Evolutionary conservation across 1,139 yeast species (phyloP).

Genomic region (Hanseniaspora gamundiae): DNA sequence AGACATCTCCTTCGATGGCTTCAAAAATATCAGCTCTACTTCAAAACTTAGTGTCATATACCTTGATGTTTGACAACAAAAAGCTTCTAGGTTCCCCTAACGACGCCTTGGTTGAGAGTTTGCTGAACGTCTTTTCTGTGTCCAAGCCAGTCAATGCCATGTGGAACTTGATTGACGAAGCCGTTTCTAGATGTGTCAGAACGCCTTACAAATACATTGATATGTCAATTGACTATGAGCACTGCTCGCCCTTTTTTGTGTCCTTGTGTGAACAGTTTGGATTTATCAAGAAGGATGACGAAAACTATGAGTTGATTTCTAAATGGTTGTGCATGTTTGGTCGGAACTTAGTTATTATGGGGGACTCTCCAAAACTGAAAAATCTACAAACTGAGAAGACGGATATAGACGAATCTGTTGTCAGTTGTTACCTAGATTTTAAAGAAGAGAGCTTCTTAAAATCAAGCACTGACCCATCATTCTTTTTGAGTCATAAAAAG

Average conservation of each 20-base stretch:
- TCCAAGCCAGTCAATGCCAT: conserved; percentile 21
- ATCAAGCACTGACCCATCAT: conserved; percentile 8
- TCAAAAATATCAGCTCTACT: conserved; percentile 30
- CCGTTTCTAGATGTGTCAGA: conserved; percentile 53
- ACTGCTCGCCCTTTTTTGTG: conserved; percentile 54
- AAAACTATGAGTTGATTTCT: conserved; percentile 20
- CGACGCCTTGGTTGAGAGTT: conserved; percentile 31
- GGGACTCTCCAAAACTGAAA: conserved; percentile 34
- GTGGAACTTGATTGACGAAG: conserved; percentile 62
- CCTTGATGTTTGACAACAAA: conserved; percentile 38
- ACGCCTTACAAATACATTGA: conserved; percentile 82
- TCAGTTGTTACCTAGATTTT: conserved; percentile 10
- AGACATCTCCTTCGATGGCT: conserved; percentile 22
- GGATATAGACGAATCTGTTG: conserved; percentile 10
- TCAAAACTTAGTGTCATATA: conserved; percentile 30
- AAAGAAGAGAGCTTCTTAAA: conserved; percentile 11
- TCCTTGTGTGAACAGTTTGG: conserved; percentile 65
- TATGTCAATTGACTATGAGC: conserved; percentile 32
- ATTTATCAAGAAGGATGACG: conserved; percentile 32
- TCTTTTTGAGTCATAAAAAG: conserved; percentile 7
- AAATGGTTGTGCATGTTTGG: conserved; percentile 43
- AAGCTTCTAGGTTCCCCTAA: conserved; percentile 34
- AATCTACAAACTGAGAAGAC: conserved; percentile 12
- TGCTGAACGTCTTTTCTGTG: conserved; percentile 16
- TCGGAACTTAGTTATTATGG: conserved; percentile 35